Percentiles rank a stretch among this genome's conserved stretches.
phyloP scores from a whole-genome alignment of 2,329 filamentous ascomycete genomes.

The Phyllosticta citriasiana region DNA sequence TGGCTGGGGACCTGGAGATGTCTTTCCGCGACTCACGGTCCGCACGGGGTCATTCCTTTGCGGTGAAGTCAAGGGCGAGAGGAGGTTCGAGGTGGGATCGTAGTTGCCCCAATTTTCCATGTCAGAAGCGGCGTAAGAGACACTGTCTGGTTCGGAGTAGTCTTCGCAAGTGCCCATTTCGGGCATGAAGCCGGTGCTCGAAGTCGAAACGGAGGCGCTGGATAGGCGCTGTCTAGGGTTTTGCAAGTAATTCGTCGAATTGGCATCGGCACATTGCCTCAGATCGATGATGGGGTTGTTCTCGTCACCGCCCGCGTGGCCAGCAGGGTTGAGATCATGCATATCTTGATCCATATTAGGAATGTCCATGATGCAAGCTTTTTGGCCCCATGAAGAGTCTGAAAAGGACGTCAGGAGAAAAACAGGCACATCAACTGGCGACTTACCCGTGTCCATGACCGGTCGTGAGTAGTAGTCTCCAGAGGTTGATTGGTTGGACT shows the following conservation, averaged over 20 bases:
- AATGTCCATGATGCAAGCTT: conserved; percentile 21
- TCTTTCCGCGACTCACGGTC: conserved; percentile 53
- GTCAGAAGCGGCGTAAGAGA: conserved; percentile 44
- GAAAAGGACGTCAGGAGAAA: conserved; percentile 15
- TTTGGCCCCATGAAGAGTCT: conserved; percentile 32
- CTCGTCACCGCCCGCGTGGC: conserved; percentile 28
- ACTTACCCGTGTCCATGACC: conserved; percentile 30
- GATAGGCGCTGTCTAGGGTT: conserved; percentile 55
- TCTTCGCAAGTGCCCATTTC: conserved; percentile 65
- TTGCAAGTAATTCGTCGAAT: conserved; percentile 27
- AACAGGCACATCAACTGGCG: neutral
- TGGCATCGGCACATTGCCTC: conserved; percentile 26
- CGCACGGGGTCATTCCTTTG: conserved; percentile 45
- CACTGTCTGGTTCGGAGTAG: conserved; percentile 57
- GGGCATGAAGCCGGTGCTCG: conserved; percentile 47
- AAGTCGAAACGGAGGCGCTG: conserved; percentile 64
- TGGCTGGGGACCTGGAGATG: conserved; percentile 53
- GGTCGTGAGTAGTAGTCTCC: conserved; percentile 22
- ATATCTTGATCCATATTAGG: conserved; percentile 30
- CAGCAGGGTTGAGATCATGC: conserved; percentile 26
- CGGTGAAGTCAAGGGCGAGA: conserved; percentile 65
- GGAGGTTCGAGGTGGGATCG: conserved; percentile 55
- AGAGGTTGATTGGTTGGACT: conserved; percentile 15
- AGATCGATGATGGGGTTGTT: conserved; percentile 32
- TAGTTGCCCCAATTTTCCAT: conserved; percentile 60